A percentile compares a stretch with the other conserved stretches of the same genome.
Conservation (phyloP, 2,329 filamentous ascomycete species). For the Penicillium glabrum region DNA sequence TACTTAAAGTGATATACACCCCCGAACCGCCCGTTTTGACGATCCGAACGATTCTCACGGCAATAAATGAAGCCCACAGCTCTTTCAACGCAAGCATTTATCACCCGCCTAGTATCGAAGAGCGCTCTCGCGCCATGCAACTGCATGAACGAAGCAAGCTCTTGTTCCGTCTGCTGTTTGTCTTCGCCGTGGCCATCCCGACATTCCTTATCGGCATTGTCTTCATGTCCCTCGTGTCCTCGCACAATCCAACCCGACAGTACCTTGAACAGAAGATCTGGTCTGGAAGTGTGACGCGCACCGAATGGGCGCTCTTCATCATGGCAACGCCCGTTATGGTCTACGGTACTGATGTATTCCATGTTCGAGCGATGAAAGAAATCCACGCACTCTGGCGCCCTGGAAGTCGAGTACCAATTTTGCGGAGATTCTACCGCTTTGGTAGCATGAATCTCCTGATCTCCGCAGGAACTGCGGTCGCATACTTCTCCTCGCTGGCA, state of each 20-base stretch:
- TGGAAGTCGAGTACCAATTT: constrained; percentile 69
- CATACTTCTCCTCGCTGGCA: constrained; percentile 78
- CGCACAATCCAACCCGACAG: constrained; percentile 56
- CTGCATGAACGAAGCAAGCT: constrained; percentile 68
- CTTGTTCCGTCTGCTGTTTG: constrained; percentile 68
- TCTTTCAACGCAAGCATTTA: constrained; percentile 69
- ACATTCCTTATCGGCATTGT: constrained; percentile 86
- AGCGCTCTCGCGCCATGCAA: constrained; percentile 73
- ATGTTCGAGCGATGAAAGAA: constrained; percentile 75
- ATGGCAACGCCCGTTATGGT: constrained; percentile 86
- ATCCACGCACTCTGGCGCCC: constrained; percentile 73
- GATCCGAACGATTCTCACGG: constrained; percentile 69
- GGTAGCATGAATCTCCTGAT: constrained; percentile 97
- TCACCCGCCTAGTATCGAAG: constrained; percentile 79
- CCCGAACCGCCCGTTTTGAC: constrained; percentile 70
- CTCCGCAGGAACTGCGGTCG: constrained; percentile 82
- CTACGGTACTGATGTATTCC: constrained; percentile 82
- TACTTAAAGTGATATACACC: constrained; percentile 69
- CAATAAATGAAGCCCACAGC: constrained; percentile 66
- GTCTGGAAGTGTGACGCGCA: constrained; percentile 68
- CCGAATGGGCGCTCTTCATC: constrained; percentile 77
- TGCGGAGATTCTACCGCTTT: constrained; percentile 83
- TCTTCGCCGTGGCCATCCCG: constrained; percentile 70
- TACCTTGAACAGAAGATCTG: constrained; percentile 71
- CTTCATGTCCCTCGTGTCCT: constrained; percentile 79